A percentile compares a stretch with the other conserved stretches of the same genome.
phyloP scores from a whole-genome alignment of 73 alveolate genomes.

The Diophrys sp. region DNA sequence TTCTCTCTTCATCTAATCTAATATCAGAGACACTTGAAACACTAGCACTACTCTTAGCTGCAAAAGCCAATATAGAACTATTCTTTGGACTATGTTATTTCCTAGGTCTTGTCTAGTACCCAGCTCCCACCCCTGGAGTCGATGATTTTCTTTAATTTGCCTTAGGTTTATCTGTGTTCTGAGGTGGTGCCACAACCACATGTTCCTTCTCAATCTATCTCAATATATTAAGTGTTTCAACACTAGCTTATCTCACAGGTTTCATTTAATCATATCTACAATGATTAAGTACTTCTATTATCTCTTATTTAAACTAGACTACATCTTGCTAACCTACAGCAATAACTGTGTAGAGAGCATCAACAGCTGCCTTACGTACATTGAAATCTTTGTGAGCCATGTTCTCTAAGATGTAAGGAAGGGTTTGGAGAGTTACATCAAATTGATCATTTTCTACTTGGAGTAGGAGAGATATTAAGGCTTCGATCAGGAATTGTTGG shows the following conservation, averaged over 20 bases:
- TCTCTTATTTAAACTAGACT: constrained; percentile 69
- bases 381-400: constrained; percentile 78
- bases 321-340: constrained; percentile 74
- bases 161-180: too few relatives aligned
- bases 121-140: too few relatives aligned
- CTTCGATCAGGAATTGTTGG: constrained; percentile 68
- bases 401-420: constrained; percentile 73
- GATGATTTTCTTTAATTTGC: too few relatives aligned
- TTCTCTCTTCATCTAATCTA: too few relatives aligned
- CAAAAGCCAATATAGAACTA: too few relatives aligned
- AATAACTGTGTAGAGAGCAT: constrained; percentile 82
- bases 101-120: too few relatives aligned
- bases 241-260: constrained; percentile 84
- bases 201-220: constrained; percentile 10
- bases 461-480: constrained; percentile 70
- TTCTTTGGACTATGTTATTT: too few relatives aligned
- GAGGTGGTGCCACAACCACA: background rate
- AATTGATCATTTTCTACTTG: constrained; percentile 79
- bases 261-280: constrained; percentile 81
- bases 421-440: constrained; percentile 65
- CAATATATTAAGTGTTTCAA: constrained; percentile 42
- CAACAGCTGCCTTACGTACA: constrained; percentile 75
- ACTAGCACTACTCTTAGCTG: too few relatives aligned
- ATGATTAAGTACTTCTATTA: constrained; percentile 69
- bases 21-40: too few relatives aligned